These are phyloP conservation scores for Calonectria henricotiae DNA, from an alignment of 2,329 filamentous ascomycete species.

Conservation along the genomic window DNA sequence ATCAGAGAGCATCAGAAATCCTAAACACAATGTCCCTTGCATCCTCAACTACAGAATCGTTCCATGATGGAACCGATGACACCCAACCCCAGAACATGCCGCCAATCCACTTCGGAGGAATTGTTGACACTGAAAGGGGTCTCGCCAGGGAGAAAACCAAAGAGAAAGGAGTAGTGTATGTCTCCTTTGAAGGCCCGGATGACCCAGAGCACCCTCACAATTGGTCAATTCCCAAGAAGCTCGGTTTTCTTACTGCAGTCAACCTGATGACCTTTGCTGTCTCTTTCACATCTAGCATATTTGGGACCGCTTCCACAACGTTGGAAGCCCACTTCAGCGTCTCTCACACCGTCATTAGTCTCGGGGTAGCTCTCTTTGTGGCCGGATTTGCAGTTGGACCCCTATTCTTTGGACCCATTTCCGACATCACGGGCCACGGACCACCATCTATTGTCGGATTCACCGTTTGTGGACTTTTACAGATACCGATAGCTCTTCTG, in stretches of 20 bases:
- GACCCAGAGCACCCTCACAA: slow-evolving; percentile 30
- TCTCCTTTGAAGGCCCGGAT: slow-evolving; percentile 7
- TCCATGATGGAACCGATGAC: slow-evolving; percentile 7
- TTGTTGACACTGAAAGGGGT: background rate
- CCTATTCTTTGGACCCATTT: slow-evolving; percentile 20
- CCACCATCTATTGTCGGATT: slow-evolving; percentile 18
- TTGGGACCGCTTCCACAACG: slow-evolving; percentile 15
- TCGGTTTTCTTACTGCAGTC: slow-evolving; percentile 3
- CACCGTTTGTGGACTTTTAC: slow-evolving; percentile 21
- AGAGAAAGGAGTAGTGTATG: background rate
- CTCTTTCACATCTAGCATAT: slow-evolving; percentile 25
- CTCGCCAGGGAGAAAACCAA: background rate
- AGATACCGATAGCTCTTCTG: slow-evolving; percentile 16
- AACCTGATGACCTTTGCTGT: slow-evolving; percentile 28
- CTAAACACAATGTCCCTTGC: slow-evolving; percentile 8
- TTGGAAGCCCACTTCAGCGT: slow-evolving; percentile 5
- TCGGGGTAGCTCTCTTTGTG: slow-evolving; percentile 25
- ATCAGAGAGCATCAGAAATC: background rate
- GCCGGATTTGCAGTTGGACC: slow-evolving; percentile 28
- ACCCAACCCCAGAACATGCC: background rate
- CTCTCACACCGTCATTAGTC: slow-evolving; percentile 12
- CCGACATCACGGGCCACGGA: slow-evolving; percentile 19
- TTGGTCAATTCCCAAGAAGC: slow-evolving; percentile 22
- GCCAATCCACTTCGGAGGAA: background rate
- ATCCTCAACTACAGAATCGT: slow-evolving; percentile 7